phyloP scores from a whole-genome alignment of 768 basidiomycete species.

The Dentipellis sp. region DNA sequence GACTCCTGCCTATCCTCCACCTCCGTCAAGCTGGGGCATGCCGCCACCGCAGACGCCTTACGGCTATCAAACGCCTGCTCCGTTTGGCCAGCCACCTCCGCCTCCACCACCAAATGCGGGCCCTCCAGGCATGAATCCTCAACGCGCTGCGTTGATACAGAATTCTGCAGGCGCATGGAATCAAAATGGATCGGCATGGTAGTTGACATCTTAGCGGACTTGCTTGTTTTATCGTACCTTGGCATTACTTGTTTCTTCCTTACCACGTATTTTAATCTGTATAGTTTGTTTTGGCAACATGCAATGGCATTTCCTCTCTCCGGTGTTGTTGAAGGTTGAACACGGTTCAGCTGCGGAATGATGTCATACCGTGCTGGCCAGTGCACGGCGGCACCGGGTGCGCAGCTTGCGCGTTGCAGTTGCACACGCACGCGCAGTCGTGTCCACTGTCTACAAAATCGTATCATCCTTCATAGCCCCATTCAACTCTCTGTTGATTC shows the following conservation, averaged over 20 bases:
- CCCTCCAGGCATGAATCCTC: slow-evolving; percentile 47
- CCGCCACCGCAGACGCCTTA: slow-evolving; percentile 25
- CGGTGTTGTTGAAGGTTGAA: too few species aligned
- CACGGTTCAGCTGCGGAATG: too few species aligned
- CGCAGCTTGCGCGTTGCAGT: too few species aligned
- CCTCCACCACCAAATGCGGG: slow-evolving; percentile 30
- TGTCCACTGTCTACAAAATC: too few species aligned
- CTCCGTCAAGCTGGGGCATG: slow-evolving; percentile 16
- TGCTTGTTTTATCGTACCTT: slow-evolving; percentile 13
- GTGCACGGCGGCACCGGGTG: too few species aligned
- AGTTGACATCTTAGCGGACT: slow-evolving; percentile 14
- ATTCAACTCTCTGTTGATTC: too few species aligned
- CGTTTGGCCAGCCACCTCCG: slow-evolving; percentile 37
- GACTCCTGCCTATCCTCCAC: slow-evolving; percentile 22
- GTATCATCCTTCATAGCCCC: too few species aligned
- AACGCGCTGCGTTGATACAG: slow-evolving; percentile 59
- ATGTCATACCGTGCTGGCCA: too few species aligned
- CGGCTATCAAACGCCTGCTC: slow-evolving; percentile 19
- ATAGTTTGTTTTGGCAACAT: too few species aligned
- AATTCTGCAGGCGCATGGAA: slow-evolving; percentile 29
- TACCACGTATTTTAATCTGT: background rate
- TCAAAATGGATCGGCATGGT: slow-evolving; percentile 21
- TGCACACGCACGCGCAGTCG: too few species aligned
- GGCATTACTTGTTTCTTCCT: slow-evolving; percentile 5
- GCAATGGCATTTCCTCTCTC: too few species aligned